Conservation (phyloP, 2,329 filamentous ascomycete genomes). For the Pestalotiopsis sp. region DNA sequence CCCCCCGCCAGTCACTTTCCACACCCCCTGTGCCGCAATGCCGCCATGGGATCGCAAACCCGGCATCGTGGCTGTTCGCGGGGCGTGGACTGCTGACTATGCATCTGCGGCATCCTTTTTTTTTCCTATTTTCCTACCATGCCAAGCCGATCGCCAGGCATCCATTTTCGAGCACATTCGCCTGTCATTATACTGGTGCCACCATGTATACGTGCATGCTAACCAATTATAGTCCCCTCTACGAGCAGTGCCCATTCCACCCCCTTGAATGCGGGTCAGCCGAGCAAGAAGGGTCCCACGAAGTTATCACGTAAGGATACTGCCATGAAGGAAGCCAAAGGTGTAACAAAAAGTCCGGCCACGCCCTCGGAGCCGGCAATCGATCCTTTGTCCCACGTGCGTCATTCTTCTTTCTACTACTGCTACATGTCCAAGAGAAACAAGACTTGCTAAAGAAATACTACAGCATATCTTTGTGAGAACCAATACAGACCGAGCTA, state of each 20-base stretch:
- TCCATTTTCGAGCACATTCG: not conserved
- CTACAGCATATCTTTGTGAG: constrained; percentile 48
- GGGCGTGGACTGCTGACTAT: not conserved
- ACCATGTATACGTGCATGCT: not conserved
- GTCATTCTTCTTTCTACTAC: constrained; percentile 23
- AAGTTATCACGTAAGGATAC: constrained; percentile 20
- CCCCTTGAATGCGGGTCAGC: constrained; percentile 13
- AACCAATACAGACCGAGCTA: constrained; percentile 35
- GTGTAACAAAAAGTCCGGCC: not conserved
- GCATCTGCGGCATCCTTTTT: not conserved
- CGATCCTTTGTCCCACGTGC: constrained; percentile 70
- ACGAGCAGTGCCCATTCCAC: constrained; percentile 26
- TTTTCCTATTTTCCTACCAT: not conserved
- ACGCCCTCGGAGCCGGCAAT: constrained; percentile 45
- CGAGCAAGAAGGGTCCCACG: constrained; percentile 25
- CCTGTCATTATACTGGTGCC: not conserved
- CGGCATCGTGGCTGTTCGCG: not conserved
- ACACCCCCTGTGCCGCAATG: constrained; percentile 1
- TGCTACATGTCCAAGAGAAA: not conserved
- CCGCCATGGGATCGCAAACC: not conserved
- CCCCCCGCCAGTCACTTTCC: not conserved
- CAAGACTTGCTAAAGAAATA: not conserved
- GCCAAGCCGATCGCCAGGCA: not conserved
- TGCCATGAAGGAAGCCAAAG: constrained; percentile 1
- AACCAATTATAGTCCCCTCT: not conserved